A percentile compares a stretch with the other conserved stretches of the same genome.
These are phyloP conservation scores for Exophiala mesophila DNA, from an alignment of 2,329 filamentous ascomycete genomes.

Conservation along the genomic window DNA sequence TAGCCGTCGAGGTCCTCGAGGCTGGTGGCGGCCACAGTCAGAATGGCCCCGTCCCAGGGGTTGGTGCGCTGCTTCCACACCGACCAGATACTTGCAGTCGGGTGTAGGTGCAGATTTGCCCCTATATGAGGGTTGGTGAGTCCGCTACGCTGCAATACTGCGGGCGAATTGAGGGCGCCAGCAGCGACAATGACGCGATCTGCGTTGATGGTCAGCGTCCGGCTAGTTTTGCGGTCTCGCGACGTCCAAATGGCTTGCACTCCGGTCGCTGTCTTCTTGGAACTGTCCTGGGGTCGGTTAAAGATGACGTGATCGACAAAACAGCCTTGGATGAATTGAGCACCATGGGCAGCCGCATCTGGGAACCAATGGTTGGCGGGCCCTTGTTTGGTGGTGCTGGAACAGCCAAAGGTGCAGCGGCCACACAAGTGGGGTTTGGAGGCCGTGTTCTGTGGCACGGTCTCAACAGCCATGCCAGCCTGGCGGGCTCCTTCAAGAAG, in stretches of 20 bases:
- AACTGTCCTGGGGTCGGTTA: conserved; percentile 17
- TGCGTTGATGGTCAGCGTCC: conserved; percentile 67
- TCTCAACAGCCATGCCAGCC: conserved; percentile 65
- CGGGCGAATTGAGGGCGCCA: conserved; percentile 70
- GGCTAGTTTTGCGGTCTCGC: conserved; percentile 56
- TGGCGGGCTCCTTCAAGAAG: conserved; percentile 71
- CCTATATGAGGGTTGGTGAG: conserved; percentile 78
- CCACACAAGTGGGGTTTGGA: conserved; percentile 70
- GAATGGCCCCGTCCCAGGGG: conserved; percentile 58
- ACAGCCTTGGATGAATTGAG: conserved; percentile 80
- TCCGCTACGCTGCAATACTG: conserved; percentile 72
- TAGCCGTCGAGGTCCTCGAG: conserved; percentile 76
- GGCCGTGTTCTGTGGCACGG: conserved; percentile 75
- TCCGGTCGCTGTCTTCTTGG: conserved; percentile 53
- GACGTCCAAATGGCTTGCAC: conserved; percentile 72
- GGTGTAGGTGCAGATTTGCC: conserved; percentile 75
- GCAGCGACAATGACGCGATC: conserved; percentile 75
- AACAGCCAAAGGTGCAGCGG: conserved; percentile 56
- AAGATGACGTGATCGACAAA: conserved; percentile 67
- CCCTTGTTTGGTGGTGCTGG: conserved; percentile 69
- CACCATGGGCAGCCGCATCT: conserved; percentile 70
- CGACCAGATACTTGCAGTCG: conserved; percentile 41
- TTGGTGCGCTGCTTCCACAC: conserved; percentile 23
- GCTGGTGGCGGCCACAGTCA: conserved; percentile 71
- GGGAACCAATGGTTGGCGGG: conserved; percentile 72